Conservation (phyloP, 352 stramenopile genomes). For the Saprolegnia parasitica region DNA sequence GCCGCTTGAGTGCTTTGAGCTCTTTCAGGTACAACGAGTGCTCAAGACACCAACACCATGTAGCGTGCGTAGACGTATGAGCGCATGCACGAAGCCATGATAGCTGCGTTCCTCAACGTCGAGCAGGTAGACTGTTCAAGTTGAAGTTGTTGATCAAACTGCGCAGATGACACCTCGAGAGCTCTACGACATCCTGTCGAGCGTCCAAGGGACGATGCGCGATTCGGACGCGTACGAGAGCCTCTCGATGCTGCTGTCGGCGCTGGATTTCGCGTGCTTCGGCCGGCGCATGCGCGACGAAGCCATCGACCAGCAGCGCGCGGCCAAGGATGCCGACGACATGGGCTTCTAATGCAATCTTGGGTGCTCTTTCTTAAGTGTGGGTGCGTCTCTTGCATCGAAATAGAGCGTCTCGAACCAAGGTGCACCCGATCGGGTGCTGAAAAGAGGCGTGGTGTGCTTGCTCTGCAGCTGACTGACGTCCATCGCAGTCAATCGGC, state of each 20-base stretch:
- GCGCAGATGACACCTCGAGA: background rate
- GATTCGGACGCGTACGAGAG: background rate
- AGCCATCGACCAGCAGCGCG: constrained; percentile 4
- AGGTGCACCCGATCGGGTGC: too few species aligned
- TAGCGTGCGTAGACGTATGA: background rate
- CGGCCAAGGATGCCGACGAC: constrained; percentile 3
- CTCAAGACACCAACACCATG: background rate
- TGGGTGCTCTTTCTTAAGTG: too few species aligned
- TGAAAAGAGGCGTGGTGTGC: too few species aligned
- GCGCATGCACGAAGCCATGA: background rate
- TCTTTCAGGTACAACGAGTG: background rate
- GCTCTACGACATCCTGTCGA: constrained; percentile 2
- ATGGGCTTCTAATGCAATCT: background rate
- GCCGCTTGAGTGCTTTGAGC: background rate
- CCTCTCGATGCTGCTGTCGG: background rate
- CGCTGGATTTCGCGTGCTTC: background rate
- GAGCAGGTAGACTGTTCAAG: background rate
- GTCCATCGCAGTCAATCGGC: too few species aligned
- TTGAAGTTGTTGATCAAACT: background rate
- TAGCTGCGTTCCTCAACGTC: background rate
- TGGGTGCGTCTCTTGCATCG: too few species aligned
- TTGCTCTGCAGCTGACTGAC: too few species aligned
- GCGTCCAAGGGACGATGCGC: background rate
- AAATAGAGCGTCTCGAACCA: too few species aligned
- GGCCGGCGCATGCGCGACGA: background rate